Base-by-base conservation (phyloP, 139 green algal species). In the Trebouxia sp. region DNA sequence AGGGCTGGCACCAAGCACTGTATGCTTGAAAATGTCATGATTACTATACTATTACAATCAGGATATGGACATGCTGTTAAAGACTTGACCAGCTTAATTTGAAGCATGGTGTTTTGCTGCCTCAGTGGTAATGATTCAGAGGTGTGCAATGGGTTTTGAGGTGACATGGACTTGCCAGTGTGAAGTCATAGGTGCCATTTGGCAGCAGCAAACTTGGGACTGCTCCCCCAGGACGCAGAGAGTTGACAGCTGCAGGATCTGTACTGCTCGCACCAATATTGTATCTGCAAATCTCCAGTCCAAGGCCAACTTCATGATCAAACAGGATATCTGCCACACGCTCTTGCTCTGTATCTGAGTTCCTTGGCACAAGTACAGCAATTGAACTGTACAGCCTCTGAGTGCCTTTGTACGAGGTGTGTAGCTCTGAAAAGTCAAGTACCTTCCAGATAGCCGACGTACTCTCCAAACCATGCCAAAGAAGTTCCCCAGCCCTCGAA, bases 201-300 rank as follows among this genome's bases (percentile, higher is more conserved):
- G 37, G 62, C 32, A 72, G 20, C 62, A 72, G 37, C 15, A 72
- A 35, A 43, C 62, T 42, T 26, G 62, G 62, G 6, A 72, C 62
- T 28, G 62, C 62, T n/a, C 62, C 62, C 12, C 37, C 37, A 24
- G 35, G 62, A 0, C 62, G 62, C 62, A 72, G 42, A 35, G 14
- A 45, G 1, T 28, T 20, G 32, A 72, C 15, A 30, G 32, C 32
- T 30, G 9, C 37, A 15, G 32, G 10, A 6, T 72, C 62, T 30
- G 62, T 72, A 24, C 70, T 75, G 51, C 39, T 48, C 10, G 79
- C 83, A 28, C 83, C 83, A 37, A 88, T 84, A 51, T 86, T 86
- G 81, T 86, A 88, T 35, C 84, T 62, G 43, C 47, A 72, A 37
- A 88, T 84, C 76, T 86, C 66, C 6, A 88, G 35, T n/a, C 81